phyloP scores from a whole-genome alignment of 1,284 basidiomycete genomes.

The Cryptococcus maquisensis region DNA sequence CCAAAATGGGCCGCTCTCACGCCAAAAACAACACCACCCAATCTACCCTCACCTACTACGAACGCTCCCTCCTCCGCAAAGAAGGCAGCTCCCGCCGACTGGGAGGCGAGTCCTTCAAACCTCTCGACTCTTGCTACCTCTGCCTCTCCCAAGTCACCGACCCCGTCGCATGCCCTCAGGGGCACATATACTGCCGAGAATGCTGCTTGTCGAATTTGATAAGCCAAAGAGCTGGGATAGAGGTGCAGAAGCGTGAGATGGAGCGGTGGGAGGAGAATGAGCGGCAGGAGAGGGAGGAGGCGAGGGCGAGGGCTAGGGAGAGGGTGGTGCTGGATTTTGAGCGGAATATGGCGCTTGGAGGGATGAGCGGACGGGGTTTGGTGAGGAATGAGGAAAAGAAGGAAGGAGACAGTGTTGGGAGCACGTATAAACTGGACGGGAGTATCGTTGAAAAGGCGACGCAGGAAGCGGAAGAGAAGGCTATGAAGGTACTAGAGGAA shows the following conservation, averaged over 20 bases:
- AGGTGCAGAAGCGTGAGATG: slow-evolving; percentile 71
- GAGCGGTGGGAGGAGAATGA: slow-evolving; percentile 68
- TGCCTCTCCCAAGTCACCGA: slow-evolving; percentile 74
- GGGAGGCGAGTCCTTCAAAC: slow-evolving; percentile 83
- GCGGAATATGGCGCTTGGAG: slow-evolving; percentile 59
- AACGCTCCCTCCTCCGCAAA: slow-evolving; percentile 42
- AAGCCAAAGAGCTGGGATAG: slow-evolving; percentile 82
- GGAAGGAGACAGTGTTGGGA: slow-evolving; percentile 53
- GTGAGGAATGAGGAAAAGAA: slow-evolving; percentile 56
- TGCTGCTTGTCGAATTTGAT: slow-evolving; percentile 54
- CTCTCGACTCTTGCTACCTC: slow-evolving; percentile 78
- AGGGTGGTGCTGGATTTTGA: slow-evolving; percentile 83
- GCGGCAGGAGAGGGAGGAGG: slow-evolving; percentile 64
- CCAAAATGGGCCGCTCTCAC: slow-evolving; percentile 19
- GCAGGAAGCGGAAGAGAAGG: slow-evolving; percentile 76
- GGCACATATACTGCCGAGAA: slow-evolving; percentile 83
- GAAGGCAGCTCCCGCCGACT: slow-evolving; percentile 59
- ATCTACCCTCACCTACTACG: slow-evolving; percentile 46
- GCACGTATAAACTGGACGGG: slow-evolving; percentile 72
- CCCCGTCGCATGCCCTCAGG: slow-evolving; percentile 73
- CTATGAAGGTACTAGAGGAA: slow-evolving; percentile 69
- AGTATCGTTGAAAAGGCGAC: slow-evolving; percentile 65
- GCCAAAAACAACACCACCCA: slow-evolving; percentile 47
- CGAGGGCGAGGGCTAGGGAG: slow-evolving; percentile 68
- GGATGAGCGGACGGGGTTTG: slow-evolving; percentile 7